Evolutionary conservation across 768 basidiomycete species (phyloP), one percentile per base, ranked within the genome.

Genomic region (Suillus hirtellus): DNA sequence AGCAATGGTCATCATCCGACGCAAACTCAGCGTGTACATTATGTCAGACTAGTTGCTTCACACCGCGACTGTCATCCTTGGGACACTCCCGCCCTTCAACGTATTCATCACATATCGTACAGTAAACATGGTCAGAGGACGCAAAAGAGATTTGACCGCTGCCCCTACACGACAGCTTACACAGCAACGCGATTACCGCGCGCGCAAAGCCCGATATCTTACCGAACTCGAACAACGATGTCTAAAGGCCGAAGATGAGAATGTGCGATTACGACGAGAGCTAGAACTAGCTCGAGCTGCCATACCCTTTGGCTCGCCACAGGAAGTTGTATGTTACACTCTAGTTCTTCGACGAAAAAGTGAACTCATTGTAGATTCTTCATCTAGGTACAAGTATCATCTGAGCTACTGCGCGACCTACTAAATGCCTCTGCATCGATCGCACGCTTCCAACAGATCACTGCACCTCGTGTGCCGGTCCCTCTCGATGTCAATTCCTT

Each of bases 121-220:
- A 27, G 66, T 49, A 58, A 54, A 64, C 65, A 87, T 89, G 87
- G 83, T 86, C 59, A 79, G 87, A 73, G 87, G 87, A 49, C 84
- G 87, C 68, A 86, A 87, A 74, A 87, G 85, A 73, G 85, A 89
- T 74, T 73, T 83, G 43, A 83, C 84, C 27, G 86, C 85, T 59
- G 84, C 86, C 31, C 80, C 84, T 3, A 81, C 84, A 24, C 81
- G 86, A 35, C 81, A 84, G 47, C 80, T 89, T 35, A 78, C 82
- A 54, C 85, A 86, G 67, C 87, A 89, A 70, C 81, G 87, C 12
- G 86, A 86, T 72, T 89, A 87, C 69, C 82, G 87, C 21, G 86
- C 86, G 8, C 80, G 86, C 59, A 85, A 84, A 68, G 83, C 85
- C 5, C 79, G 79, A 61, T 85, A 87, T 73, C 71, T 88, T 55